A percentile compares a stretch with the other conserved stretches of the same genome.
These are phyloP conservation scores for Vitis amurensis DNA, from an alignment of 164 flowering plant species.

Conservation along the genomic window DNA sequence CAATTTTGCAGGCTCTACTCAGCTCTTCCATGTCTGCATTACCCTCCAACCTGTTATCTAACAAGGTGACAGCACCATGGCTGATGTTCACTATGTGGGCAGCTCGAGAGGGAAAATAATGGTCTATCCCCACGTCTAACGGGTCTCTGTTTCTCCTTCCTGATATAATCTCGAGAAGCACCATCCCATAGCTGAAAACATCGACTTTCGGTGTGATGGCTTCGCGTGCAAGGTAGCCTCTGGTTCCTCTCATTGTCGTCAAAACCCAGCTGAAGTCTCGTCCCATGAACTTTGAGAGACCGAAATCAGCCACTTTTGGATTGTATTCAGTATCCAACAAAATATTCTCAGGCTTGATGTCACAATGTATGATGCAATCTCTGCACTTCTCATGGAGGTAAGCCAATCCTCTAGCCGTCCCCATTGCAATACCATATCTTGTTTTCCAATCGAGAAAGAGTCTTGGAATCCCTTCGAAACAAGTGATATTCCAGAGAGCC, in stretches of 20 bases:
- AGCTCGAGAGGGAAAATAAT: constrained; percentile 39
- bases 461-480: constrained; percentile 18
- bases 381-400: constrained; percentile 51
- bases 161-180: constrained; percentile 50
- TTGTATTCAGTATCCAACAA: constrained; percentile 39
- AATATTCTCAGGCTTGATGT: constrained; percentile 66
- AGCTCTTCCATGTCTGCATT: constrained; percentile 2
- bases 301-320: constrained; percentile 64
- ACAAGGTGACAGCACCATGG: constrained; percentile 21
- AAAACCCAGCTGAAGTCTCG: constrained; percentile 53
- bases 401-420: constrained; percentile 46
- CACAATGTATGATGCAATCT: constrained; percentile 59
- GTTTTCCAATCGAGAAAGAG: constrained; percentile 43
- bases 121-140: constrained; percentile 17
- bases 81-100: constrained; percentile 27
- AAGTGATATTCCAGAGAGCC: constrained; percentile 43
- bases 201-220: constrained; percentile 58
- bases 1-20: too few relatives aligned
- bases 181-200: constrained; percentile 59
- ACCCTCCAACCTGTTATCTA: constrained; percentile 32
- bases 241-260: constrained; percentile 62
- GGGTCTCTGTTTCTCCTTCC: constrained; percentile 43
- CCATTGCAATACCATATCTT: constrained; percentile 46
- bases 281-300: constrained; percentile 57
- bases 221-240: constrained; percentile 55